These are phyloP conservation scores for Bruguiera parviflora DNA, from an alignment of 345 rosid genomes.

Conservation along the genomic window DNA sequence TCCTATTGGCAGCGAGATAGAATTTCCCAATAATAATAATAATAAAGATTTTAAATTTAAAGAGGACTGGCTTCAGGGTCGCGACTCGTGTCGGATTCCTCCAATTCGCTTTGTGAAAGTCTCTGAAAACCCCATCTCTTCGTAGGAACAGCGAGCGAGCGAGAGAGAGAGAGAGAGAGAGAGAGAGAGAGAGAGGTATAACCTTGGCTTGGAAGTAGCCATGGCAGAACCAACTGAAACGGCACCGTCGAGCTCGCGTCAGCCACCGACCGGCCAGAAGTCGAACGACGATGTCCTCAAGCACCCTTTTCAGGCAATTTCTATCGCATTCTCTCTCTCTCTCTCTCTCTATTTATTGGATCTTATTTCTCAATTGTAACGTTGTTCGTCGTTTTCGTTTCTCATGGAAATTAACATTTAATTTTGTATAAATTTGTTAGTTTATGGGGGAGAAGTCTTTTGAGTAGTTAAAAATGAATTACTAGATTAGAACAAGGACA, in stretches of 20 bases:
- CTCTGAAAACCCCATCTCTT: not conserved
- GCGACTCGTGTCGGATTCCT: not conserved
- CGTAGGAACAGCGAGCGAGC: not conserved
- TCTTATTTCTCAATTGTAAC: not conserved
- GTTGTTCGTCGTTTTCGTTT: too few species aligned
- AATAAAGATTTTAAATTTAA: not conserved
- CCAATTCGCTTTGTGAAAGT: not conserved
- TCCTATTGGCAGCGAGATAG: not conserved
- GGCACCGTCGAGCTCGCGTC: not conserved
- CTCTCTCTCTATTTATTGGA: not conserved
- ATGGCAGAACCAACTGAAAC: conserved; percentile 5
- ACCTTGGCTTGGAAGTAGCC: too few species aligned
- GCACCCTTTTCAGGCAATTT: conserved; percentile 11
- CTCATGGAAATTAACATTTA: too few species aligned
- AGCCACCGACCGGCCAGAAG: conserved; percentile 9
- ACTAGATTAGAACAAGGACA: too few species aligned
- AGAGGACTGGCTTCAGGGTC: too few species aligned
- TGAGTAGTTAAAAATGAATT: too few species aligned
- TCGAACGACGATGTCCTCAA: conserved; percentile 1
- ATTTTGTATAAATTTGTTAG: too few species aligned
- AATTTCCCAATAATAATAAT: not conserved
- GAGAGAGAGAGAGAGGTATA: too few species aligned
- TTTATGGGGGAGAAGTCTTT: too few species aligned
- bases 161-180: too few species aligned
- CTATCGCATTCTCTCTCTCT: not conserved